phyloP scores from a whole-genome alignment of 495 filamentous ascomycete species.

The Hyaloscypha variabilis region DNA sequence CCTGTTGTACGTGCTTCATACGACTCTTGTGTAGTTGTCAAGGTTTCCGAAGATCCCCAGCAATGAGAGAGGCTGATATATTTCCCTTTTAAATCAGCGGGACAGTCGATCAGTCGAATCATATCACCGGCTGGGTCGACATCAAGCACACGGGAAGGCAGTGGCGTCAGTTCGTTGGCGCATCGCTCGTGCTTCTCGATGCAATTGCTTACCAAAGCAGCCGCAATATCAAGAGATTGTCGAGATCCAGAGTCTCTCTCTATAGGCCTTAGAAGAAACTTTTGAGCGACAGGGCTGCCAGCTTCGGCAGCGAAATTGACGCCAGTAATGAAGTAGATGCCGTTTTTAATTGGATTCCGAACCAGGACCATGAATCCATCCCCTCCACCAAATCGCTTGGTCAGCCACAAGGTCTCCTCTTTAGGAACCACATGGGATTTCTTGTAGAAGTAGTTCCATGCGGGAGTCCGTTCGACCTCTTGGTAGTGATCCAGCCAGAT shows the following conservation, averaged over 20 bases:
- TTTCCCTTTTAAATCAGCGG: constrained; percentile 11
- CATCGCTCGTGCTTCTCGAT: constrained; percentile 13
- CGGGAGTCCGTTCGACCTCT: constrained; percentile 10
- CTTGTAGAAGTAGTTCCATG: constrained; percentile 10
- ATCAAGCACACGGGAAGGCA: constrained; percentile 15
- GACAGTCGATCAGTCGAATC: constrained; percentile 13
- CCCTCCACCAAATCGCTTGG: constrained; percentile 13
- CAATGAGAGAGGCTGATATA: constrained; percentile 15
- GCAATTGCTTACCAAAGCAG: constrained; percentile 10
- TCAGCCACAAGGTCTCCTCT: constrained; percentile 7
- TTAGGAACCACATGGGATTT: constrained; percentile 1
- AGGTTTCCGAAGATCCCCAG: constrained; percentile 14
- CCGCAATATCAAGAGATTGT: constrained; percentile 12
- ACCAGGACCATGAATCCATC: constrained; percentile 12
- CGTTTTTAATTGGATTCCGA: constrained; percentile 8
- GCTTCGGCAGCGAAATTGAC: constrained; percentile 8
- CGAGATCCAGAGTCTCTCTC: constrained; percentile 13
- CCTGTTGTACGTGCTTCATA: neutral
- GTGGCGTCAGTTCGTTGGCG: neutral
- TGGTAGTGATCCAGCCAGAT: constrained; percentile 13
- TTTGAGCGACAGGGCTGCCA: constrained; percentile 4
- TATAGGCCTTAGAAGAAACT: constrained; percentile 8
- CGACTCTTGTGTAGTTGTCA: constrained; percentile 14
- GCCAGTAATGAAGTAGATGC: constrained; percentile 5
- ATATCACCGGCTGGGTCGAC: constrained; percentile 8